These are phyloP conservation scores for Paecilomyces sp. DNA, from an alignment of 2,329 filamentous ascomycete genomes.

Conservation along the genomic window DNA sequence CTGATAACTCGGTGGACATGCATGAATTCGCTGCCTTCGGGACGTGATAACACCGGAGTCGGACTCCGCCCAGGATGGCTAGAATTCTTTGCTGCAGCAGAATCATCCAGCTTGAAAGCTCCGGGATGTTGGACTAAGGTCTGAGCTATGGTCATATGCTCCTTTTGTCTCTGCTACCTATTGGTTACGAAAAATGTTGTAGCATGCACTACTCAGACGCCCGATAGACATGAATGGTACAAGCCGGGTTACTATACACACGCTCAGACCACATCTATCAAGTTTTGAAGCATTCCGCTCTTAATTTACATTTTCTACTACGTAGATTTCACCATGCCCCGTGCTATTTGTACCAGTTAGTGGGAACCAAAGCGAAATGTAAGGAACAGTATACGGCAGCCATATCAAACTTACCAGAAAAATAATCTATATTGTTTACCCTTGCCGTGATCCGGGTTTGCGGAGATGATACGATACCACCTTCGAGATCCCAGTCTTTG, in stretches of 20 bases:
- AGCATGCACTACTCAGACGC: background rate
- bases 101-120: background rate
- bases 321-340: background rate
- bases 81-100: background rate
- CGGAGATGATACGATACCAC: conserved; percentile 23
- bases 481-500: conserved; percentile 20
- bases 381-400: background rate
- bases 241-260: background rate
- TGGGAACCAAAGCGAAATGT: background rate
- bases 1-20: background rate
- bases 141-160: background rate
- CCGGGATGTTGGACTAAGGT: background rate
- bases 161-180: background rate
- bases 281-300: background rate
- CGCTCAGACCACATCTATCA: background rate
- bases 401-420: background rate
- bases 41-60: background rate
- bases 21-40: background rate
- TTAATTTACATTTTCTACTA: background rate
- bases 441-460: conserved; percentile 10
- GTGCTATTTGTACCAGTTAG: background rate
- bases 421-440: background rate
- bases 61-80: background rate
- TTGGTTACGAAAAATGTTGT: background rate
- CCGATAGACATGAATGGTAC: background rate